Percentiles rank a stretch among this genome's conserved stretches.
Evolutionary conservation across 768 basidiomycete genomes (phyloP).

Genomic region (Phallus indusiatus): DNA sequence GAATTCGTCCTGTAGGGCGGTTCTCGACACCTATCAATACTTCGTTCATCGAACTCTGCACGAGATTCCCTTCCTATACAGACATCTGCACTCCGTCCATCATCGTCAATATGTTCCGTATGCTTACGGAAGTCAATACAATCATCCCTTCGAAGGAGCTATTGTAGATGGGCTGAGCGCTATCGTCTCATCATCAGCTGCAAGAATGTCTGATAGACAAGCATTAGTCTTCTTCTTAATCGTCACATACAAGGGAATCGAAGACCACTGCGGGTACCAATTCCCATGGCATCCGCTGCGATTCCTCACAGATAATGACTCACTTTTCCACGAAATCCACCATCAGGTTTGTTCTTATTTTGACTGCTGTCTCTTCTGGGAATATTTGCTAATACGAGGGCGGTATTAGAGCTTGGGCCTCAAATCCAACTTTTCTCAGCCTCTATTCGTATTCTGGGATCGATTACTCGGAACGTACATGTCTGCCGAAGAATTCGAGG

Average conservation of each 20-base stretch:
- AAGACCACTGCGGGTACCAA: slow-evolving; percentile 8
- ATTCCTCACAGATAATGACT: slow-evolving; percentile 1
- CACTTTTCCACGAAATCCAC: slow-evolving; percentile 6
- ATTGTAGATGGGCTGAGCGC: slow-evolving; percentile 4
- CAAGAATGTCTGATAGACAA: not conserved
- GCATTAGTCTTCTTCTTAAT: not conserved
- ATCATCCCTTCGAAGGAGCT: slow-evolving; percentile 6
- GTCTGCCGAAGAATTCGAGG: slow-evolving; percentile 1
- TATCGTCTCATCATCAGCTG: not conserved
- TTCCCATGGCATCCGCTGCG: slow-evolving; percentile 7
- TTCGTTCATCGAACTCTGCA: slow-evolving; percentile 5
- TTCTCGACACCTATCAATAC: slow-evolving; percentile 8
- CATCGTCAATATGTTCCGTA: slow-evolving; percentile 5
- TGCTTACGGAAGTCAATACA: slow-evolving; percentile 6
- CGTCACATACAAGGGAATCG: slow-evolving; percentile 4
- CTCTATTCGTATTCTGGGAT: slow-evolving; percentile 7
- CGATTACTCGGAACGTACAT: slow-evolving; percentile 3
- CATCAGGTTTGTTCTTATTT: slow-evolving; percentile 1
- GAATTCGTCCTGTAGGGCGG: not conserved
- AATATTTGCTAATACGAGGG: not conserved
- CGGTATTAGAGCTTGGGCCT: not conserved
- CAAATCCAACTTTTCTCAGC: slow-evolving; percentile 7
- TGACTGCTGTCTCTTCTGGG: not conserved
- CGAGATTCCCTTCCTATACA: slow-evolving; percentile 6
- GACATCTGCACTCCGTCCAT: slow-evolving; percentile 5